phyloP scores from a whole-genome alignment of 257 asterid genomes.

The Capsicum pubescens region DNA sequence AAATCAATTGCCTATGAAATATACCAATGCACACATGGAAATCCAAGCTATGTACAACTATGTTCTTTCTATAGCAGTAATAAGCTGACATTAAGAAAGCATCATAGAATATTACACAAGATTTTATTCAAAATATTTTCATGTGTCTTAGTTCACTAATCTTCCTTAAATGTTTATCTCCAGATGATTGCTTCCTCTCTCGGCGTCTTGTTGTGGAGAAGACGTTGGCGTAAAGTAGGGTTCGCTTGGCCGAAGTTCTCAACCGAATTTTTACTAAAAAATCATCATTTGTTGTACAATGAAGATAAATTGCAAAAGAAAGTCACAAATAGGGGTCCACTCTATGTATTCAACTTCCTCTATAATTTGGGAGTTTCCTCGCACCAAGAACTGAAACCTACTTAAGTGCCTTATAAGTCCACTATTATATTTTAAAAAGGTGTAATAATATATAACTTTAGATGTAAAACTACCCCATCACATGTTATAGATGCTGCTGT shows the following conservation, averaged over 20 bases:
- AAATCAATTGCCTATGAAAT: background rate
- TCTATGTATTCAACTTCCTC: constrained; percentile 23
- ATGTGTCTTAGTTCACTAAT: constrained; percentile 15
- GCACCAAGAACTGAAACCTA: constrained; percentile 37
- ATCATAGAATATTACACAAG: background rate
- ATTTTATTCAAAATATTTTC: background rate
- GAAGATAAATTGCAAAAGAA: constrained; percentile 36
- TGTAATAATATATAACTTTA: constrained; percentile 23
- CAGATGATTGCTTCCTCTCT: constrained; percentile 82
- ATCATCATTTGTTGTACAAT: constrained; percentile 53
- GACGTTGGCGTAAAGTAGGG: constrained; percentile 73
- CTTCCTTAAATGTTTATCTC: background rate
- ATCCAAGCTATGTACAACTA: background rate
- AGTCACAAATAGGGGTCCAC: constrained; percentile 25
- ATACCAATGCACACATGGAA: background rate
- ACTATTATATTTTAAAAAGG: background rate
- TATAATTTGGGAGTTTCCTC: constrained; percentile 40
- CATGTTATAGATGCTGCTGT: constrained; percentile 18
- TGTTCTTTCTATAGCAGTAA: background rate
- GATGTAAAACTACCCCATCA: background rate
- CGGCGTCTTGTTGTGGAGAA: constrained; percentile 84
- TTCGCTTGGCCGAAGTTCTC: constrained; percentile 86
- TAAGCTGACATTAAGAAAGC: constrained; percentile 3
- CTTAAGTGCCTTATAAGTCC: constrained; percentile 29
- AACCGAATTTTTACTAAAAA: constrained; percentile 59